These are phyloP conservation scores for Fraxinus americana DNA, from an alignment of 257 asterid species.

Conservation along the genomic window DNA sequence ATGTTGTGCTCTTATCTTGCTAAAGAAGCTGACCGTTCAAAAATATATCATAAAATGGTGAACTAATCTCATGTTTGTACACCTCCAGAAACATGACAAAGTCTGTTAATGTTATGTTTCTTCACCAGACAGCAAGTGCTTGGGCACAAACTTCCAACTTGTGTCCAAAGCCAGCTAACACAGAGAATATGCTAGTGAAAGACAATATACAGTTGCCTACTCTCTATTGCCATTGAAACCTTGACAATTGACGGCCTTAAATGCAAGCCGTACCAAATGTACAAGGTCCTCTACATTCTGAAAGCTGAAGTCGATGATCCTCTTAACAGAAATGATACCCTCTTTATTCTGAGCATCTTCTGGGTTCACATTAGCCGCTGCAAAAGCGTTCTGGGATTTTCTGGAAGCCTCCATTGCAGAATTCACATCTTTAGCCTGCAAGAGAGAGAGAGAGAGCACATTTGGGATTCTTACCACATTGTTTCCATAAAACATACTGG, in stretches of 20 bases:
- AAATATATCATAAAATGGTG: slow-evolving; percentile 41
- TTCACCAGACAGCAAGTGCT: slow-evolving; percentile 37
- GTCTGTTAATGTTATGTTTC: slow-evolving; percentile 38
- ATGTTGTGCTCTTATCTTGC: slow-evolving; percentile 46
- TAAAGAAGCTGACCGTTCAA: slow-evolving; percentile 39
- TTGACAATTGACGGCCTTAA: slow-evolving; percentile 57
- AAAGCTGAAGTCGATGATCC: slow-evolving; percentile 76
- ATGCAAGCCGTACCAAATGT: slow-evolving; percentile 60
- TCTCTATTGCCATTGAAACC: slow-evolving; percentile 48
- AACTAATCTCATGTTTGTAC: slow-evolving; percentile 57
- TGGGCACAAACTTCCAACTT: slow-evolving; percentile 24
- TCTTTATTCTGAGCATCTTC: slow-evolving; percentile 61
- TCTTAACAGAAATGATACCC: slow-evolving; percentile 55
- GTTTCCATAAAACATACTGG: neutral
- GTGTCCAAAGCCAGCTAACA: slow-evolving; percentile 27
- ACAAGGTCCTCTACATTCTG: slow-evolving; percentile 70
- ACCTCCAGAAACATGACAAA: slow-evolving; percentile 53
- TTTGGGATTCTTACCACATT: neutral
- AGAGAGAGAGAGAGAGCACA: slow-evolving; percentile 1
- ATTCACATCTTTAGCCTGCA: slow-evolving; percentile 68
- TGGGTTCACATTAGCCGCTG: slow-evolving; percentile 55
- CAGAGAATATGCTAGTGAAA: slow-evolving; percentile 28
- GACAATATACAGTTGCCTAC: slow-evolving; percentile 50
- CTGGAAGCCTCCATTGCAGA: slow-evolving; percentile 92
- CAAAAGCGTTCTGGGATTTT: slow-evolving; percentile 59